Conservation (phyloP, 441 rosid genomes). For the Erodium texanum region DNA sequence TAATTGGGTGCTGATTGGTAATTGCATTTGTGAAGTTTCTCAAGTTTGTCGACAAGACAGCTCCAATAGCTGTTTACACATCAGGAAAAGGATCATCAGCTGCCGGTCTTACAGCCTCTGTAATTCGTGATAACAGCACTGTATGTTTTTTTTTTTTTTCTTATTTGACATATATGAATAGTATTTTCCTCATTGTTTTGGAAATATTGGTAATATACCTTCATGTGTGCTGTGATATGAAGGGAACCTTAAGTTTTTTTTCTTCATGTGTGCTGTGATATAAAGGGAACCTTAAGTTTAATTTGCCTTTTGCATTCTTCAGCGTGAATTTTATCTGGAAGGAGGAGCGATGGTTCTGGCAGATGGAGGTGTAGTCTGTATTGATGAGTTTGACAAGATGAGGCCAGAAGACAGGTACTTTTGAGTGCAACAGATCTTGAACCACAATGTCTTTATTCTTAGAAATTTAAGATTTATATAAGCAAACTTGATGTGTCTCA, state of each 20-base stretch:
- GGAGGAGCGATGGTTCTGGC: constrained; percentile 99
- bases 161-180: not conserved
- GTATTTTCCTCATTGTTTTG: not conserved
- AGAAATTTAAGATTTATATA: constrained; percentile 1
- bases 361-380: constrained; percentile 97
- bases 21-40: constrained; percentile 49
- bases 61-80: constrained; percentile 92
- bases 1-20: constrained; percentile 23
- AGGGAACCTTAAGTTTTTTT: not conserved
- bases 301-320: constrained; percentile 16
- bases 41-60: constrained; percentile 94
- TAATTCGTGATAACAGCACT: constrained; percentile 73
- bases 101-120: constrained; percentile 99
- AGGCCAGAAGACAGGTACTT: constrained; percentile 90
- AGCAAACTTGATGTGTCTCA: constrained; percentile 20
- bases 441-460: constrained; percentile 1
- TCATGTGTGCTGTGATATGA: not conserved
- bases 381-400: constrained; percentile 97
- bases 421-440: constrained; percentile 7
- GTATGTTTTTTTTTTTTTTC: constrained; percentile 40
- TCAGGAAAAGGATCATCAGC: constrained; percentile 98
- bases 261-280: not conserved
- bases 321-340: constrained; percentile 97
- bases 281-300: not conserved
- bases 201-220: not conserved